phyloP scores from a whole-genome alignment of 2,329 filamentous ascomycete genomes.

The Phyllosticta ampelicida region DNA sequence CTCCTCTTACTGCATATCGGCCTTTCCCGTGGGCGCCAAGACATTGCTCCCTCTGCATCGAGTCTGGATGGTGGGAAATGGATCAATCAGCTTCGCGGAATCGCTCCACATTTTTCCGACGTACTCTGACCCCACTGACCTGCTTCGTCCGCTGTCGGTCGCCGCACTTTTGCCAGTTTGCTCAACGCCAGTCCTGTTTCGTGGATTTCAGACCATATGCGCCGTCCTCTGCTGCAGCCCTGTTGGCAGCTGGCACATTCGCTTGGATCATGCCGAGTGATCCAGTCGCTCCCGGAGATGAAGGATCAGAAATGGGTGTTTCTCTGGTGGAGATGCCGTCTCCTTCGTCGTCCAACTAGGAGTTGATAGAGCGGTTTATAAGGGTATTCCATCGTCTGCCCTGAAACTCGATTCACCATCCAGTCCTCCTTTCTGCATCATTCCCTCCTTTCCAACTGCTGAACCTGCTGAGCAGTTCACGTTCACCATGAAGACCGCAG shows the following conservation, averaged over 20 bases:
- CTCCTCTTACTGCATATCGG: not conserved
- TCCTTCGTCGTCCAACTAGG: not conserved
- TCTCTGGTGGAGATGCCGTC: not conserved
- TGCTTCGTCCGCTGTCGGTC: not conserved
- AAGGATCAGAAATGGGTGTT: not conserved
- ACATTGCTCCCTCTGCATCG: not conserved
- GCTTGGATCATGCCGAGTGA: not conserved
- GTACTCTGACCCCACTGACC: not conserved
- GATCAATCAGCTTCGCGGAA: not conserved
- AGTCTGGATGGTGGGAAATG: not conserved
- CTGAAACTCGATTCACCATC: constrained; percentile 1
- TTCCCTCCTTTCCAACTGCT: constrained; percentile 14
- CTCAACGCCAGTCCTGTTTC: not conserved
- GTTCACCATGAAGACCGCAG: constrained; percentile 21
- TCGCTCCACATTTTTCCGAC: not conserved
- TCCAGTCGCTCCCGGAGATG: not conserved
- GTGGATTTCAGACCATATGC: not conserved
- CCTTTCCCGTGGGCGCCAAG: not conserved
- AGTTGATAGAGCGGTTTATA: not conserved
- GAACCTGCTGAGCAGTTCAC: constrained; percentile 9
- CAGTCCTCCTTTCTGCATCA: constrained; percentile 5
- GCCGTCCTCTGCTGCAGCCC: not conserved
- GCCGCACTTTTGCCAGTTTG: not conserved
- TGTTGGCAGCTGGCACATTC: not conserved
- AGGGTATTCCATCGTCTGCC: not conserved